A percentile compares a stretch with the other conserved stretches of the same genome.
Evolutionary conservation across 345 rosid species (phyloP).

Genomic region (Stellera chamaejasme): DNA sequence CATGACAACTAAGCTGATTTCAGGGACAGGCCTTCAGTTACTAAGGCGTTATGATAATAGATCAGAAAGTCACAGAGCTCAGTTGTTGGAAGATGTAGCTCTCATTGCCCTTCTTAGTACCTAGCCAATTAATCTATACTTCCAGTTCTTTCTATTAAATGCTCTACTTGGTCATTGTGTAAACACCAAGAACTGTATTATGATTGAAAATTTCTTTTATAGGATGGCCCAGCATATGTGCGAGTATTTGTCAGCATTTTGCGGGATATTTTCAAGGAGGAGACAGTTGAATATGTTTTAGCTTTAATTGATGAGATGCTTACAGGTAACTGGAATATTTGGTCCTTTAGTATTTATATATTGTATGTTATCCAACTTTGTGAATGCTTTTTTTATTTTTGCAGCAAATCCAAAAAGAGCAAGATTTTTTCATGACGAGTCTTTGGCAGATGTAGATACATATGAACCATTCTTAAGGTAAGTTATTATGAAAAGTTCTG

Average conservation of each 20-base stretch:
- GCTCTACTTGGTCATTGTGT: not conserved
- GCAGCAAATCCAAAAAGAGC: slow-evolving; percentile 91
- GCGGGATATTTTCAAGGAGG: slow-evolving; percentile 86
- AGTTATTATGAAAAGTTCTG: slow-evolving; percentile 22
- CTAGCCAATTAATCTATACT: not conserved
- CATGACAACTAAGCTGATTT: slow-evolving; percentile 81
- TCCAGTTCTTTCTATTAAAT: not conserved
- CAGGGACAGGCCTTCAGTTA: slow-evolving; percentile 79
- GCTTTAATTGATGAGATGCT: slow-evolving; percentile 91
- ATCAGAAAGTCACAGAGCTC: slow-evolving; percentile 71
- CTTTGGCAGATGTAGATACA: slow-evolving; percentile 69
- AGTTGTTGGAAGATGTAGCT: slow-evolving; percentile 80
- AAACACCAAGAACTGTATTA: not conserved
- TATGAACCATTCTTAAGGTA: slow-evolving; percentile 96
- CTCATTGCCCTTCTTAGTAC: slow-evolving; percentile 6
- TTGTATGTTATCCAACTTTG: slow-evolving; percentile 12
- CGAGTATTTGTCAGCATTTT: slow-evolving; percentile 79
- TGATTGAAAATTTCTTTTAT: slow-evolving; percentile 19
- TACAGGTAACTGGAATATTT: slow-evolving; percentile 36
- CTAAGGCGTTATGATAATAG: slow-evolving; percentile 82
- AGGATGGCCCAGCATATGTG: slow-evolving; percentile 96
- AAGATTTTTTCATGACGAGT: slow-evolving; percentile 76
- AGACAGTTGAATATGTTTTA: slow-evolving; percentile 94
- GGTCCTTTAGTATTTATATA: not conserved
- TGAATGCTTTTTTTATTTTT: slow-evolving; percentile 16